phyloP scores from a whole-genome alignment of 371 early-diverging fungal species.

The Lichtheimia ornata region DNA sequence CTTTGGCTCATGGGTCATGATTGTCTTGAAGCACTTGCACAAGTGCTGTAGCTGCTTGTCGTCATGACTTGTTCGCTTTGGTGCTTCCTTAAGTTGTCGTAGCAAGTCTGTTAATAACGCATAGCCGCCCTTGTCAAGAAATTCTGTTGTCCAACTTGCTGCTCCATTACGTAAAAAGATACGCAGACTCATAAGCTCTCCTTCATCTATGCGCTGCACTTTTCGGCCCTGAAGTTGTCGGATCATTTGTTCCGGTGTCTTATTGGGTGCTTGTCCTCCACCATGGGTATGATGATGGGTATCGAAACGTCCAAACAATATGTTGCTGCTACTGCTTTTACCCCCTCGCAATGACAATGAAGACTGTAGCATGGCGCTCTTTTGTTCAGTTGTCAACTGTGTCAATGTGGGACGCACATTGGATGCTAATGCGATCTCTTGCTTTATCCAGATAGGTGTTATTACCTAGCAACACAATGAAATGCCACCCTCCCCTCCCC shows the following conservation, averaged over 20 bases:
- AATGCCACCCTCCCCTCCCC: background rate
- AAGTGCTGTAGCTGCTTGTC: constrained; percentile 43
- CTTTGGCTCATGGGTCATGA: constrained; percentile 49
- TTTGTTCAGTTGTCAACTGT: constrained; percentile 43
- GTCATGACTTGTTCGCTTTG: constrained; percentile 39
- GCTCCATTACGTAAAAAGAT: constrained; percentile 47
- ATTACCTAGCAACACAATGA: background rate
- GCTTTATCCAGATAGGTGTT: constrained; percentile 13
- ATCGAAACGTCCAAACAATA: constrained; percentile 31
- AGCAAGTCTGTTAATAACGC: constrained; percentile 39
- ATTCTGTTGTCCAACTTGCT: constrained; percentile 54
- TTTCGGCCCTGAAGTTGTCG: background rate
- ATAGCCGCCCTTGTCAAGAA: constrained; percentile 45
- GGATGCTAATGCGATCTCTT: constrained; percentile 45
- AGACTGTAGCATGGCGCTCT: constrained; percentile 38
- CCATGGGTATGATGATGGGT: constrained; percentile 24
- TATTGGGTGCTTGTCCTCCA: too few relatives aligned
- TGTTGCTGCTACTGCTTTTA: constrained; percentile 20
- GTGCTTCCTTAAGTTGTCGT: constrained; percentile 42
- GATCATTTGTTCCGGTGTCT: background rate
- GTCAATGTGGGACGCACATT: constrained; percentile 35
- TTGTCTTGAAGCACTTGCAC: constrained; percentile 46
- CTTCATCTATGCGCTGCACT: constrained; percentile 8
- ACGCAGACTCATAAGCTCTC: constrained; percentile 39
- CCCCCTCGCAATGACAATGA: constrained; percentile 33